Conservation (phyloP, 306 rosid genomes). For the Arachis hypogaea region DNA sequence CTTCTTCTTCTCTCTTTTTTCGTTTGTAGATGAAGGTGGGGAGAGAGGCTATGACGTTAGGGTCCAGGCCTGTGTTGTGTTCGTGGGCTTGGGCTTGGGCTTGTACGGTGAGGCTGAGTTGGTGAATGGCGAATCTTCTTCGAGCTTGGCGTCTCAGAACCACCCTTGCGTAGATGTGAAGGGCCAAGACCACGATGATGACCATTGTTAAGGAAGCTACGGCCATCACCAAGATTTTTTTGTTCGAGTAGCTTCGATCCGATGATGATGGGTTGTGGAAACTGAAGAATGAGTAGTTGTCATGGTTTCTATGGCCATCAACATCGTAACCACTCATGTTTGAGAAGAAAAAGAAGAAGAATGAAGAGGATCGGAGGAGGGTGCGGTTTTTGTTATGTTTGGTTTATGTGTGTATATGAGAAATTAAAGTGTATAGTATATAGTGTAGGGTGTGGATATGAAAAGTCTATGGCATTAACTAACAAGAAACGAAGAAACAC, state of each 20-base stretch:
- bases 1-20: background rate
- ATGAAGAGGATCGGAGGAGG: background rate
- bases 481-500: conserved; percentile 24
- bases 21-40: conserved; percentile 49
- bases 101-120: conserved; percentile 45
- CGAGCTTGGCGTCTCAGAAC: conserved; percentile 68
- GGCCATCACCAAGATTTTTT: conserved; percentile 61
- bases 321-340: conserved; percentile 21
- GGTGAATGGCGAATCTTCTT: conserved; percentile 55
- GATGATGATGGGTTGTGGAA: background rate
- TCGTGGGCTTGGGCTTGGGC: conserved; percentile 31
- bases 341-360: background rate
- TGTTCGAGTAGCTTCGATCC: conserved; percentile 44
- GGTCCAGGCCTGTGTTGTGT: conserved; percentile 53
- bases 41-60: conserved; percentile 45
- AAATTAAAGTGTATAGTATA: background rate
- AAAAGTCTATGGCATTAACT: conserved; percentile 27
- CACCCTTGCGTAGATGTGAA: conserved; percentile 75
- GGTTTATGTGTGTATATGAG: background rate
- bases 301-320: background rate
- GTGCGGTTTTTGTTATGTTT: background rate
- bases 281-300: background rate
- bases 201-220: conserved; percentile 61
- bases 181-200: conserved; percentile 60
- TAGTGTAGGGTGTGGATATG: background rate